These are phyloP conservation scores for Aspergillus panamensis DNA, from an alignment of 495 filamentous ascomycete genomes.

Conservation along the genomic window DNA sequence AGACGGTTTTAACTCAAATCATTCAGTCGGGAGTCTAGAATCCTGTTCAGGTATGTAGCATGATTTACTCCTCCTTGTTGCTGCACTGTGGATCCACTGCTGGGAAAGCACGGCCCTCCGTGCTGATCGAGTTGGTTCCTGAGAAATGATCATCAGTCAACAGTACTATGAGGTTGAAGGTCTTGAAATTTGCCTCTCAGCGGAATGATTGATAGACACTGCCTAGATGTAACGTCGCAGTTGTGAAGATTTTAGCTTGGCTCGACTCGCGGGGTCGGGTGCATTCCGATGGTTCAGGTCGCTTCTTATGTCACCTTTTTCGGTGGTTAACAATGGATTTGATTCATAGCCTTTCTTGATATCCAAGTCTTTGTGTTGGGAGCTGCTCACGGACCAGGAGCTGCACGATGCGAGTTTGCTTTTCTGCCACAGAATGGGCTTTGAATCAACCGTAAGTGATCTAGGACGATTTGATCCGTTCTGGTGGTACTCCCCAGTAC, in stretches of 20 bases:
- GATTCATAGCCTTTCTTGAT: background rate
- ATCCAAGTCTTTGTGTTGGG: background rate
- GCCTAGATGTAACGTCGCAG: slow-evolving; percentile 17
- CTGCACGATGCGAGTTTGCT: too few relatives aligned
- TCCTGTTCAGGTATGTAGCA: too few relatives aligned
- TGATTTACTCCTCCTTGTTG: background rate
- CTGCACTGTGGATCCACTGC: slow-evolving; percentile 1
- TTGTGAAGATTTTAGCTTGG: slow-evolving; percentile 7
- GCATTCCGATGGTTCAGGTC: background rate
- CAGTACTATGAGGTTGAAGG: background rate
- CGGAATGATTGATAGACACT: background rate
- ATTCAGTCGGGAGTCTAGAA: background rate
- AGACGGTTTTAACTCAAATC: background rate
- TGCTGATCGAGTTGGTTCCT: slow-evolving; percentile 2
- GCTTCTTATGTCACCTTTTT: background rate
- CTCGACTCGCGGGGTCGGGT: slow-evolving; percentile 1
- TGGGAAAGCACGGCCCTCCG: background rate
- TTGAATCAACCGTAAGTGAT: background rate
- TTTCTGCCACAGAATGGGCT: too few relatives aligned
- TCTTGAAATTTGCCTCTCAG: background rate
- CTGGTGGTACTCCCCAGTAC: background rate
- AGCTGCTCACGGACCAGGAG: background rate
- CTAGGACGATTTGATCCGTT: background rate
- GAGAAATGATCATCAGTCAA: background rate
- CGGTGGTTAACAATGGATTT: background rate